Evolutionary conservation across 148 eudicot genomes (phyloP).

Genomic region (Linanthus parryae): DNA sequence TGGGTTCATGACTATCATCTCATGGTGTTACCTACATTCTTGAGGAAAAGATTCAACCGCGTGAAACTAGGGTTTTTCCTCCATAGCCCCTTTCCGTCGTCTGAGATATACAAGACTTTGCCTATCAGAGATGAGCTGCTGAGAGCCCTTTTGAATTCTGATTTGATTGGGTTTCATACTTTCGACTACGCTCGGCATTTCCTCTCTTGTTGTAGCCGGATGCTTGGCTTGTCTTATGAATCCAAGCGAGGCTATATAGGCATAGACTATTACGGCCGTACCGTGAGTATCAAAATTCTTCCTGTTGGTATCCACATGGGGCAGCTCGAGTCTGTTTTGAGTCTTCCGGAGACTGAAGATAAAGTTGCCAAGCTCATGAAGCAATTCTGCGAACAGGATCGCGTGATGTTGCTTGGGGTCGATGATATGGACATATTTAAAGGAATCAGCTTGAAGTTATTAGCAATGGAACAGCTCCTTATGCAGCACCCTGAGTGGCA

Average conservation of each 20-base stretch:
- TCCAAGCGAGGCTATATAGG: slow-evolving; percentile 47
- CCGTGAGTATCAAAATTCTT: slow-evolving; percentile 42
- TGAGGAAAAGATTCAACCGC: slow-evolving; percentile 42
- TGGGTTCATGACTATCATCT: slow-evolving; percentile 49
- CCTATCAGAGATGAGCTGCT: slow-evolving; percentile 44
- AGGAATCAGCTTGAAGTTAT: slow-evolving; percentile 40
- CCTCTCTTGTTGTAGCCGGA: slow-evolving; percentile 44
- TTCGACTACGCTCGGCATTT: slow-evolving; percentile 48
- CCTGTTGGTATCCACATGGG: slow-evolving; percentile 49
- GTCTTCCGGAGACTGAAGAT: slow-evolving; percentile 19
- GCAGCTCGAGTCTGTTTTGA: slow-evolving; percentile 34
- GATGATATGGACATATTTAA: slow-evolving; percentile 57
- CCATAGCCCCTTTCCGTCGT: slow-evolving; percentile 46
- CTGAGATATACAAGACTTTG: slow-evolving; percentile 40
- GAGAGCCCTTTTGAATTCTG: slow-evolving; percentile 38
- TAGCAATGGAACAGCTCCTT: slow-evolving; percentile 44
- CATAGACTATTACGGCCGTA: slow-evolving; percentile 42
- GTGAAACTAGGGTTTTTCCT: slow-evolving; percentile 44
- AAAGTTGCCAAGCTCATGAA: slow-evolving; percentile 26
- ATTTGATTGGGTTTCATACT: slow-evolving; percentile 44
- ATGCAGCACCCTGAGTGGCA: slow-evolving; percentile 39
- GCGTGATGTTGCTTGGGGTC: slow-evolving; percentile 36
- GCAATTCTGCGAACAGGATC: slow-evolving; percentile 21
- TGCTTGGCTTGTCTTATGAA: slow-evolving; percentile 42
- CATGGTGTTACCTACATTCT: slow-evolving; percentile 45